Evolutionary conservation across 2,329 filamentous ascomycete species (phyloP), one percentile per base, ranked within the genome.

Genomic region (Verticillium albo-atrum): DNA sequence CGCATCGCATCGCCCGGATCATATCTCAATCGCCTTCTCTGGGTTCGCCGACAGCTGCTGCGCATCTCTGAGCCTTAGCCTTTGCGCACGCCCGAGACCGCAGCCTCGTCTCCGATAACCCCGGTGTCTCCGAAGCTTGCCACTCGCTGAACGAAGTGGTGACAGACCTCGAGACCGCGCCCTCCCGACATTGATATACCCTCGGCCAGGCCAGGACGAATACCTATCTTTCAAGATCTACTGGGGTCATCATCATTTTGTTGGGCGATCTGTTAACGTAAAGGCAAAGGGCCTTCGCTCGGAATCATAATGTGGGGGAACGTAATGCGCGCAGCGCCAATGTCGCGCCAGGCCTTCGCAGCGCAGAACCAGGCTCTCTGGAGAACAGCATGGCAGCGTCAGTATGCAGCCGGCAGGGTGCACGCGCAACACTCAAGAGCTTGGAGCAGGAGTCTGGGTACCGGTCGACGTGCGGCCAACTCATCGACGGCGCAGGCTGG

Each of bases 351-450:
- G 15, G 52, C 58, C 25, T 32, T 62, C 50, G 55, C 55, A 52
- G 34, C 55, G 17, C 37, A 52, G 30, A 62, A 60, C n/a, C 61
- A 58, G 20, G 51, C 14, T 20, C 54, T n/a, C 47, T 58, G 57
- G 58, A 57, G 61, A 34, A 50, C 60, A 51, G 34, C 58, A 34
- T 63, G 61, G 61, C 57, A 28, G 60, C 59, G 37, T 34, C 61
- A 60, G 17, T 34, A 32, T 25, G 52, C 51, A n/a, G 30, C 57
- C 5, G 47, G 42, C 20, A 59, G 56, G 30, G n/a, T 34, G 30
- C 23, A 47, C 42, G 60, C 51, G n/a, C 37, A 37, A 23, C 28
- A 30, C n/a, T 53, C 54, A n/a, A 55, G 34, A 27, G 30, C 52
- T 9, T 15, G 35, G 50, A 27, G 37, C 28, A 51, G 20, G 20